Conservation (phyloP, 768 basidiomycete species). For the Crepidotus variabilis region DNA sequence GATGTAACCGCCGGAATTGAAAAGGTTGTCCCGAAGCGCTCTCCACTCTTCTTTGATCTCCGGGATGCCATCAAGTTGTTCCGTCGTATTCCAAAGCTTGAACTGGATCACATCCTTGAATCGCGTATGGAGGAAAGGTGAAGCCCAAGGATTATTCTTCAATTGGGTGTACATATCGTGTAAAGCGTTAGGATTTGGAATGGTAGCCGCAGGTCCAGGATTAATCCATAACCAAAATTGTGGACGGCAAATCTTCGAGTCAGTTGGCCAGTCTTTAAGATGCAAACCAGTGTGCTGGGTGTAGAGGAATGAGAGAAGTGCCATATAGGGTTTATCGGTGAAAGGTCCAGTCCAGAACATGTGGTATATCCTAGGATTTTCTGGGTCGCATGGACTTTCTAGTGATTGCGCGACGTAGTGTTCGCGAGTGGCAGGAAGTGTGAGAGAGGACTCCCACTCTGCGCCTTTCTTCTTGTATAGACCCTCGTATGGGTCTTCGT, state of each 20-base stretch:
- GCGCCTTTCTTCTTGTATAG: conserved; percentile 53
- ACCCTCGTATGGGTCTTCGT: conserved; percentile 48
- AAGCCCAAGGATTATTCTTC: conserved; percentile 82
- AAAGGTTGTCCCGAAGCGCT: conserved; percentile 61
- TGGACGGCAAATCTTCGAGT: conserved; percentile 67
- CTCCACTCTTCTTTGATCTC: conserved; percentile 92
- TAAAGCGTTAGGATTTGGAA: conserved; percentile 75
- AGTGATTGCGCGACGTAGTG: conserved; percentile 39
- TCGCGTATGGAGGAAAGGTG: conserved; percentile 85
- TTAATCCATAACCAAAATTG: conserved; percentile 98
- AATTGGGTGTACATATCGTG: conserved; percentile 81
- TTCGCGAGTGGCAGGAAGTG: conserved; percentile 42
- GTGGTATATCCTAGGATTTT: conserved; percentile 84
- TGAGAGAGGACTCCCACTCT: conserved; percentile 54
- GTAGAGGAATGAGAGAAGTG: conserved; percentile 87
- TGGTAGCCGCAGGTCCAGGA: conserved; percentile 82
- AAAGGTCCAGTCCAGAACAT: conserved; percentile 98
- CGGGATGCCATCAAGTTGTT: conserved; percentile 83
- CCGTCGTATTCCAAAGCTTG: conserved; percentile 96
- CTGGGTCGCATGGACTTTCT: conserved; percentile 57
- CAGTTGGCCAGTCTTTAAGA: conserved; percentile 34
- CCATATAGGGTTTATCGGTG: conserved; percentile 95
- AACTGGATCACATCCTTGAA: conserved; percentile 90
- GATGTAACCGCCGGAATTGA: conserved; percentile 84
- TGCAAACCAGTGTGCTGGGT: conserved; percentile 89